Percentiles rank a stretch among this genome's conserved stretches.
phyloP scores from a whole-genome alignment of 805 yeast species.

The Cyberlindnera xylosilytica region DNA sequence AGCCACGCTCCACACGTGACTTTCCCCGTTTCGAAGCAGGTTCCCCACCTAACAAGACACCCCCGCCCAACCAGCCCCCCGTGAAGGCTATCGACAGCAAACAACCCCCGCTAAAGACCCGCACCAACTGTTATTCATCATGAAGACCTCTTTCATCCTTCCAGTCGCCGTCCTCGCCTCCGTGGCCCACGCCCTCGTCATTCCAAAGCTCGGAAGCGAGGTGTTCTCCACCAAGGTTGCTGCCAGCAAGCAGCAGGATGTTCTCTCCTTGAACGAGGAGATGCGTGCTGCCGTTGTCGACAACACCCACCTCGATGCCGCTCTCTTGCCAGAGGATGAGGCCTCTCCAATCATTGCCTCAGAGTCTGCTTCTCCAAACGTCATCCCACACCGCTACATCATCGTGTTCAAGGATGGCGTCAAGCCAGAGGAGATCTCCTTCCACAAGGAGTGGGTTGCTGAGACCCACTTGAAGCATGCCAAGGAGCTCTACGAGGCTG shows the following conservation, averaged over 20 bases:
- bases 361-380: slow-evolving; percentile 39
- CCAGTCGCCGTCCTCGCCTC: slow-evolving; percentile 36
- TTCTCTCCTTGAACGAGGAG: slow-evolving; percentile 1
- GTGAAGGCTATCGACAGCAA: too few species aligned
- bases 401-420: slow-evolving; percentile 74
- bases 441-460: slow-evolving; percentile 68
- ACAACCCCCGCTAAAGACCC: too few species aligned
- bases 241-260: slow-evolving; percentile 8
- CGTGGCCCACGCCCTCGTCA: slow-evolving; percentile 52
- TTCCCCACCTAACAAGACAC: too few species aligned
- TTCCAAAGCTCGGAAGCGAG: slow-evolving; percentile 49
- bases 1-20: too few species aligned
- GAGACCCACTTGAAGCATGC: slow-evolving; percentile 47
- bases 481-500: slow-evolving; percentile 32
- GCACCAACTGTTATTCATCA: not conserved
- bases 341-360: slow-evolving; percentile 46
- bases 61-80: too few species aligned
- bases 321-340: slow-evolving; percentile 16
- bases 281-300: slow-evolving; percentile 21
- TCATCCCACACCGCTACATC: slow-evolving; percentile 76
- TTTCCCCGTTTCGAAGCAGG: too few species aligned
- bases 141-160: slow-evolving; percentile 25
- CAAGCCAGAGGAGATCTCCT: slow-evolving; percentile 46
- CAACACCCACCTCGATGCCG: slow-evolving; percentile 12
- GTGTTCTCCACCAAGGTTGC: slow-evolving; percentile 29